Evolutionary conservation across 2,329 filamentous ascomycete genomes (phyloP), one percentile per base, ranked within the genome.

Genomic region (Colletotrichum paranaense): DNA sequence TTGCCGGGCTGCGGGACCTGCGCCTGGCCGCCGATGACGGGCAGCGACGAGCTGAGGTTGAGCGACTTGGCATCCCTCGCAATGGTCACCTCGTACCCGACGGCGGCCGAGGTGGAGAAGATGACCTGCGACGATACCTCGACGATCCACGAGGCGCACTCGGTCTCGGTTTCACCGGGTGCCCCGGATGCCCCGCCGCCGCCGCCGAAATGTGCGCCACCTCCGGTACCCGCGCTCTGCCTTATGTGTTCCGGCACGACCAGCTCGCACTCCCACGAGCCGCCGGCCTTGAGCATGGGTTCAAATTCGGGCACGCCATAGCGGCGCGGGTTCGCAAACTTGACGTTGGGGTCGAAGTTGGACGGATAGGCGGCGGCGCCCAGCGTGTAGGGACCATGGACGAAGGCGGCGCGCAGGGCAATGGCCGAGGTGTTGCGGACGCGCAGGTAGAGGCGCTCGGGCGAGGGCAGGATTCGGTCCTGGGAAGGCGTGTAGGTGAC

Each of bases 271-370:
- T 92, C 90, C 93, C 95, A 99, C 58, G 89, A 91, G 7, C 95
- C 95, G 35, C 95, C 97, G 9, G 97, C 95, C 86, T 98, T 98
- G 80, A 99, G 89, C 86, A 98, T 96, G 59, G 97, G 96, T 84
- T 99, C 97, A 79, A 97, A 99, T 78, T 97, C 94, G 19, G 97
- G 97, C 1, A 93, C 89, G 59, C 94, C 94, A 84, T 95, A 92
- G 65, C 88, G 87, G 65, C 91, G 89, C 1, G 92, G 89, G 64
- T 92, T 88, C 71, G 92, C 90, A 77, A 93, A 92, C 80, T 94
- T 95, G 76, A 88, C 86, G 83, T 98, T 95, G 2, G 96, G 95
- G 78, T 95, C 89, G 85, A 97, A 98, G 59, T 88, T 90, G 19
- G 93, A 88, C 0, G 96, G 95, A 78, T 97, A 97, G 28, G 95